A percentile compares a stretch with the other conserved stretches of the same genome.
These are phyloP conservation scores for Aspergillus sclerotiicarbonarius DNA, from an alignment of 495 filamentous ascomycete genomes.

Conservation along the genomic window DNA sequence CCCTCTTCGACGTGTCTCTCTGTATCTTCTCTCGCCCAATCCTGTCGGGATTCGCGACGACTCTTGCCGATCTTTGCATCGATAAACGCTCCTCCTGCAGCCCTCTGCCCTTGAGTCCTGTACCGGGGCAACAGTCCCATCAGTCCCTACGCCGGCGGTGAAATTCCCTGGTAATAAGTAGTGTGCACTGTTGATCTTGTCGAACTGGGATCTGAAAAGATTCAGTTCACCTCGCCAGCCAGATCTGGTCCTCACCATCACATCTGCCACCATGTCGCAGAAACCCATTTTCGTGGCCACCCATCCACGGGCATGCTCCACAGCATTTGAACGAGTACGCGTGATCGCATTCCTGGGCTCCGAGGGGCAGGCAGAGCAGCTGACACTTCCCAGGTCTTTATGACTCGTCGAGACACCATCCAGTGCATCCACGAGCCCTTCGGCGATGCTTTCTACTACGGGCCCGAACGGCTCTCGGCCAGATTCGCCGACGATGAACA, in stretches of 20 bases:
- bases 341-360: not conserved
- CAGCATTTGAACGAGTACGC: conserved; percentile 87
- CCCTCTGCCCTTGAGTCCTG: not conserved
- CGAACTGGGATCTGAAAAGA: not conserved
- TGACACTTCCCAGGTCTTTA: conserved; percentile 68
- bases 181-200: not conserved
- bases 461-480: conserved; percentile 76
- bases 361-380: too few species aligned
- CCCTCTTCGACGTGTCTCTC: not conserved
- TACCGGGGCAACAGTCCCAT: not conserved
- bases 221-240: not conserved
- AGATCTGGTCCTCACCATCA: not conserved
- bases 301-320: conserved; percentile 90
- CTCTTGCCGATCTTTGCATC: too few species aligned
- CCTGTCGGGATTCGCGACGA: too few species aligned
- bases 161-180: conserved; percentile 23
- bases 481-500: conserved; percentile 74
- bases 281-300: conserved; percentile 91
- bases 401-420: conserved; percentile 80
- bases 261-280: conserved; percentile 55
- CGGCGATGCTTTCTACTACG: conserved; percentile 94
- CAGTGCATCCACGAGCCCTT: conserved; percentile 92
- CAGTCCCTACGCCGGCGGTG: conserved; percentile 16
- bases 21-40: not conserved
- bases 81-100: too few species aligned